Evolutionary conservation across 2,329 filamentous ascomycete species (phyloP).

Genomic region (Sporothrix sp.): DNA sequence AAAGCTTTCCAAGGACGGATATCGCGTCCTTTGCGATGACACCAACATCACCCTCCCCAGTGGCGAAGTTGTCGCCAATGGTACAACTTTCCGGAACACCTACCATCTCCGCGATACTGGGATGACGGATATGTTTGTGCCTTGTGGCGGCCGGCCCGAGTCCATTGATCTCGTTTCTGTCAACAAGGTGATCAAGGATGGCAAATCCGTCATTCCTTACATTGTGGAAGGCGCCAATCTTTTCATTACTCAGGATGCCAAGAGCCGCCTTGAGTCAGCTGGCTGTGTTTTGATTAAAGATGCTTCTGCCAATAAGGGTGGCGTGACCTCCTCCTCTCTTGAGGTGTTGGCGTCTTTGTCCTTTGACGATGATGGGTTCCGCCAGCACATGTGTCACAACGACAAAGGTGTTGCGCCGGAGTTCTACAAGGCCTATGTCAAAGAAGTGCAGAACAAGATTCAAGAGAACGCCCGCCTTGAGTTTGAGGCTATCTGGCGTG

Average conservation of each 20-base stretch:
- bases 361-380: conserved; percentile 83
- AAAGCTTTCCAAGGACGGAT: conserved; percentile 81
- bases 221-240: conserved; percentile 93
- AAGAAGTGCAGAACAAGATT: conserved; percentile 82
- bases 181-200: conserved; percentile 77
- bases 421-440: conserved; percentile 92
- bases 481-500: conserved; percentile 97
- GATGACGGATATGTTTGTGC: conserved; percentile 81
- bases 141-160: conserved; percentile 91
- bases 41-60: conserved; percentile 76
- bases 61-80: conserved; percentile 81
- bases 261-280: conserved; percentile 88
- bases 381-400: conserved; percentile 88
- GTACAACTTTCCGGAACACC: conserved; percentile 92
- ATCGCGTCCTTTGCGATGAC: conserved; percentile 87
- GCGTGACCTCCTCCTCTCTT: conserved; percentile 92
- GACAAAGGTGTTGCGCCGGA: conserved; percentile 60
- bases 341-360: conserved; percentile 91
- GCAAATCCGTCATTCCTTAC: conserved; percentile 80
- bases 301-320: conserved; percentile 96
- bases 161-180: conserved; percentile 89
- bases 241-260: conserved; percentile 97
- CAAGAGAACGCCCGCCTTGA: conserved; percentile 84
- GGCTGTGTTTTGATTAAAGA: conserved; percentile 96
- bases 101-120: conserved; percentile 79